Conservation (phyloP, 805 yeast genomes). For the Metschnikowia drakensbergensis region DNA sequence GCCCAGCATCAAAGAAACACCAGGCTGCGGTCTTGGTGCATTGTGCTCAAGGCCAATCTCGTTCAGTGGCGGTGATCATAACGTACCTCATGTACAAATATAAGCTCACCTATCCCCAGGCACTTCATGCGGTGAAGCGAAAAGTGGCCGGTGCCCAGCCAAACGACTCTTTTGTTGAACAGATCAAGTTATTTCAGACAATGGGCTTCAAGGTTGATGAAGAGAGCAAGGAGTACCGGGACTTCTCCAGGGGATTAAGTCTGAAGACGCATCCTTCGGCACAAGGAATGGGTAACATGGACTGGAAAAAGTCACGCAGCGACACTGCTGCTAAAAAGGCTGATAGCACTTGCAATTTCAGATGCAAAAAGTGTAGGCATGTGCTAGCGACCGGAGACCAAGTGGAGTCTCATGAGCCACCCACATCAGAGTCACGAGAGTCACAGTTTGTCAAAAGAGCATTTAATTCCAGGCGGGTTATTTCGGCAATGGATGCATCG, state of each 20-base stretch:
- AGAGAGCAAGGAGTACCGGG: slow-evolving; percentile 22
- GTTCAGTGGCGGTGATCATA: slow-evolving; percentile 44
- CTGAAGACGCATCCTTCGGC: slow-evolving; percentile 19
- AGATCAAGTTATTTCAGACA: slow-evolving; percentile 57
- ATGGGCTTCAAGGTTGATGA: slow-evolving; percentile 28
- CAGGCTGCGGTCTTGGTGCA: slow-evolving; percentile 46
- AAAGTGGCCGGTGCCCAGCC: slow-evolving; percentile 62
- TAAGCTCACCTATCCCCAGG: slow-evolving; percentile 53
- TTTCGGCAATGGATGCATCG: slow-evolving; percentile 55
- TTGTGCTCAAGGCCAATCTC: slow-evolving; percentile 50
- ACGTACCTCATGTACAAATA: slow-evolving; percentile 52
- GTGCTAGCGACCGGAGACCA: slow-evolving; percentile 60
- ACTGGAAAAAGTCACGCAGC: slow-evolving; percentile 14
- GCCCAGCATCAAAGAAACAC: slow-evolving; percentile 20
- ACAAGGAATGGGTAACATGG: slow-evolving; percentile 8
- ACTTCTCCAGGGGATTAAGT: slow-evolving; percentile 24
- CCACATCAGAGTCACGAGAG: slow-evolving; percentile 62
- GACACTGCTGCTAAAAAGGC: slow-evolving; percentile 7
- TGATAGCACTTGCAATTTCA: slow-evolving; percentile 29
- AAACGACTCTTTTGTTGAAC: slow-evolving; percentile 70
- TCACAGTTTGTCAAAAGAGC: slow-evolving; percentile 63
- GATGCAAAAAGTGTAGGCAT: slow-evolving; percentile 83
- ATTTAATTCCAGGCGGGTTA: slow-evolving; percentile 56
- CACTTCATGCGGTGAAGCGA: slow-evolving; percentile 72
- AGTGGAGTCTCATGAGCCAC: slow-evolving; percentile 62